Evolutionary conservation across 805 yeast species (phyloP).

Genomic region (Saccharomycopsis selenospora): DNA sequence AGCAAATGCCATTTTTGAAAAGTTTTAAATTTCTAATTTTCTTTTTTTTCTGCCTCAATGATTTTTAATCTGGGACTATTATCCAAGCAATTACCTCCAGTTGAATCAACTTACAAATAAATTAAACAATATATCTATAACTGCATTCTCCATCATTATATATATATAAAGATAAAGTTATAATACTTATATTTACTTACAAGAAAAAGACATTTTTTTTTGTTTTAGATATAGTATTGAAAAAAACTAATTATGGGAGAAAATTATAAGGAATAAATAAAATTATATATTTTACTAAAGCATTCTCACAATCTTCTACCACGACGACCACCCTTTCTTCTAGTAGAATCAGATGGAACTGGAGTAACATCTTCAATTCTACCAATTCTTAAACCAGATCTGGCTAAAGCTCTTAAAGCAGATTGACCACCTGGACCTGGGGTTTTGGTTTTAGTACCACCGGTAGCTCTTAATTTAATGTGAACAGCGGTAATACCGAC

Average conservation of each 20-base stretch:
- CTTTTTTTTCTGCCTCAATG: too few relatives aligned
- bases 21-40: too few relatives aligned
- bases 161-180: too few relatives aligned
- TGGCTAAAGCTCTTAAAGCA: conserved; percentile 97
- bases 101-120: too few relatives aligned
- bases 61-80: too few relatives aligned
- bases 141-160: too few relatives aligned
- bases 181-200: too few relatives aligned
- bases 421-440: conserved; percentile 99
- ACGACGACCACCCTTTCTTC: conserved; percentile 99
- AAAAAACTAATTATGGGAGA: conserved; percentile 1
- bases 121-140: too few relatives aligned
- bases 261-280: not conserved
- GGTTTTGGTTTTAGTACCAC: conserved; percentile 99
- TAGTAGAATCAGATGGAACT: conserved; percentile 99
- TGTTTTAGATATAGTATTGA: not conserved
- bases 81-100: too few relatives aligned
- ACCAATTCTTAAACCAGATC: conserved; percentile 99
- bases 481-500: conserved; percentile 99
- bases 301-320: conserved; percentile 93
- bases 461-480: conserved; percentile 99
- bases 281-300: not conserved
- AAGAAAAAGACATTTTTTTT: too few relatives aligned
- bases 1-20: too few relatives aligned
- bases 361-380: conserved; percentile 99